Base-by-base conservation (phyloP, 2,329 filamentous ascomycete genomes). In the Catunica adiposa region DNA sequence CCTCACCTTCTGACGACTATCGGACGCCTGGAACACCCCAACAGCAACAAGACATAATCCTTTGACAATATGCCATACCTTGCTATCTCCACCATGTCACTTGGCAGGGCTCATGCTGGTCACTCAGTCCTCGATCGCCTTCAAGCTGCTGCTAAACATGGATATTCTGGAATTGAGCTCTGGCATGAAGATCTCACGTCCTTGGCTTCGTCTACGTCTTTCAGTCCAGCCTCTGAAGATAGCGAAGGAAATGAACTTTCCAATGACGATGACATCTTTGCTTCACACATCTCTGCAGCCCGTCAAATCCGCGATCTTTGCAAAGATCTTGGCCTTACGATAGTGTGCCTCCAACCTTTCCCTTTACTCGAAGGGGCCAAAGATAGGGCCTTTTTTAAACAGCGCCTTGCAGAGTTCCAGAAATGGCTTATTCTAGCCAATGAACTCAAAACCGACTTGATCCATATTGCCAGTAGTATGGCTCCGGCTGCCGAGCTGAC, bases 341-440 rank as follows among this genome's bases (percentile, higher is more conserved):
- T 87, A 61, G 72, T 87, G 61, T 82, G 79, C 59, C 73, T 89
- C 0, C 85, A 88, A 63, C 86, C 86, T 0, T 89, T 90, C 65
- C 77, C 78, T 70, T 79, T 87, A 68, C 89, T 84, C 67, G 86
- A 89, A 61, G 86, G 86, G 1, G 73, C 89, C 0, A 59, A 80
- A 4, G 79, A 88, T 66, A 72, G 83, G 8, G 62, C 67, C 15
- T 71, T 76, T 58, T 82, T 85, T 62, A 67, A 68, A 1, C 66
- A 71, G 25, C 72, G 80, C 3, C 67, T 89, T 29, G 70, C 77
- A 17, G 77, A 87, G 61, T 73, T 90, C 22, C 69, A 75, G 9
- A 70, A 83, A 22, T 90, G 85, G 86, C 81, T 89, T 61, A 64
- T 75, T 42, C 70, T 92, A 9, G 80, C 78, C 3, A 71, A 75